These are phyloP conservation scores for Populus tomentosa DNA, from an alignment of 441 rosid species.

Conservation along the genomic window DNA sequence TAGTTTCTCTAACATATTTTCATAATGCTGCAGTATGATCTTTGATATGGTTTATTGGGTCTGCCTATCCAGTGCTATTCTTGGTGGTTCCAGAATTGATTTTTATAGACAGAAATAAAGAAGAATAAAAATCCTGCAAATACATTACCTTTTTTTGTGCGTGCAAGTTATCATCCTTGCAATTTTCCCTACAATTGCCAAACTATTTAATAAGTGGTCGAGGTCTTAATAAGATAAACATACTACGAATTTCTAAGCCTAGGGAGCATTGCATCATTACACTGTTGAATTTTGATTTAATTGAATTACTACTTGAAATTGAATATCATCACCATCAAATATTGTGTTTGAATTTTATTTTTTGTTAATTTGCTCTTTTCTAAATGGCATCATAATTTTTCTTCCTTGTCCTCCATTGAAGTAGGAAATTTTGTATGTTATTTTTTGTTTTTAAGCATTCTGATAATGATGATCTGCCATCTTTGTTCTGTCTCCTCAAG, in stretches of 20 bases:
- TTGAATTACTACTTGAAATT: not conserved
- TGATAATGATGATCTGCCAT: not conserved
- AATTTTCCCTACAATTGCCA: not conserved
- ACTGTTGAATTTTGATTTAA: not conserved
- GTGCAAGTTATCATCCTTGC: not conserved
- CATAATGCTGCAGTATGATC: not conserved
- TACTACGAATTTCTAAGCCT: not conserved
- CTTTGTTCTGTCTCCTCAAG: too few species aligned
- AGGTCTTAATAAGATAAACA: not conserved
- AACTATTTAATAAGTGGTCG: not conserved
- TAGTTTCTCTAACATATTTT: slow-evolving; percentile 13
- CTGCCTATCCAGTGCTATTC: not conserved
- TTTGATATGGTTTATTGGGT: not conserved
- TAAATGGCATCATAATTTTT: too few species aligned
- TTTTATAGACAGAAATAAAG: too few species aligned
- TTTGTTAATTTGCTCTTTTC: too few species aligned
- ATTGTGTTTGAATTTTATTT: too few species aligned
- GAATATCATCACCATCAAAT: not conserved
- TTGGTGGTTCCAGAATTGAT: not conserved
- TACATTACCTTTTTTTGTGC: not conserved
- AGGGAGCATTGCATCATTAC: not conserved
- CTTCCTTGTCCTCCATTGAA: too few species aligned
- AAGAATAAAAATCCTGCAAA: not conserved
- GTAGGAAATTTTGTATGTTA: not conserved
- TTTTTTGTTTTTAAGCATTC: not conserved